These are phyloP conservation scores for Diaporthe capsici DNA, from an alignment of 2,329 filamentous ascomycete species.

Conservation along the genomic window DNA sequence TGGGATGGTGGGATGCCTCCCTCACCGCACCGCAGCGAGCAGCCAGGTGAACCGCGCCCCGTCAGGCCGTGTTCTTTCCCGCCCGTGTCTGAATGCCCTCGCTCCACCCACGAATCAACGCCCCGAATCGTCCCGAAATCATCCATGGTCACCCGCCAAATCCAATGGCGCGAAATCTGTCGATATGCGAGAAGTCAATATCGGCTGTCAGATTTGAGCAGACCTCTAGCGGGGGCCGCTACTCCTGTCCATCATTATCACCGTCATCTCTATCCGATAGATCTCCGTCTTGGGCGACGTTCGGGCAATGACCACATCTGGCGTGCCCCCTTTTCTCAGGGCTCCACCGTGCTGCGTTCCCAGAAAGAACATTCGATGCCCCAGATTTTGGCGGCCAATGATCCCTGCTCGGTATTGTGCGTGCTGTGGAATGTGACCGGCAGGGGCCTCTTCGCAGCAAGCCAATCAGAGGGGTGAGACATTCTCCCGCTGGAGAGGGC, in stretches of 20 bases:
- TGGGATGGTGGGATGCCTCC: constrained; percentile 36
- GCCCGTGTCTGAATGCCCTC: constrained; percentile 6
- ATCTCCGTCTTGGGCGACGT: constrained; percentile 25
- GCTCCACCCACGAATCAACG: constrained; percentile 37
- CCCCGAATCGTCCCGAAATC: constrained; percentile 28
- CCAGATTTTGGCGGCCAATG: constrained; percentile 13
- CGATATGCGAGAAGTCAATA: constrained; percentile 34
- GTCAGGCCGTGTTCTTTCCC: neutral
- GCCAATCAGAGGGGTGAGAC: constrained; percentile 35
- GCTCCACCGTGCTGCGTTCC: constrained; percentile 11
- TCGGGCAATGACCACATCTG: constrained; percentile 32
- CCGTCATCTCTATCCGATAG: constrained; percentile 16
- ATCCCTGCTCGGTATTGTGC: constrained; percentile 26
- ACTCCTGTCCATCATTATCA: constrained; percentile 36
- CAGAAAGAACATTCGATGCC: constrained; percentile 36
- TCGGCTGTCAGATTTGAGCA: constrained; percentile 20
- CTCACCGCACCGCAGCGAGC: constrained; percentile 33
- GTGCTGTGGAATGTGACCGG: constrained; percentile 32
- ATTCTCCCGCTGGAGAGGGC: constrained; percentile 22
- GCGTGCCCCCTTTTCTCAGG: constrained; percentile 26
- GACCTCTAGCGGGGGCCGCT: neutral
- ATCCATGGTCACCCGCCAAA: neutral
- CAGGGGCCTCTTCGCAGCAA: neutral
- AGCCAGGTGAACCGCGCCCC: constrained; percentile 16
- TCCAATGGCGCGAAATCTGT: constrained; percentile 7